A percentile compares a stretch with the other conserved stretches of the same genome.
Conservation (phyloP, 2,329 filamentous ascomycete species). For the Alternaria angustiovoidea region DNA sequence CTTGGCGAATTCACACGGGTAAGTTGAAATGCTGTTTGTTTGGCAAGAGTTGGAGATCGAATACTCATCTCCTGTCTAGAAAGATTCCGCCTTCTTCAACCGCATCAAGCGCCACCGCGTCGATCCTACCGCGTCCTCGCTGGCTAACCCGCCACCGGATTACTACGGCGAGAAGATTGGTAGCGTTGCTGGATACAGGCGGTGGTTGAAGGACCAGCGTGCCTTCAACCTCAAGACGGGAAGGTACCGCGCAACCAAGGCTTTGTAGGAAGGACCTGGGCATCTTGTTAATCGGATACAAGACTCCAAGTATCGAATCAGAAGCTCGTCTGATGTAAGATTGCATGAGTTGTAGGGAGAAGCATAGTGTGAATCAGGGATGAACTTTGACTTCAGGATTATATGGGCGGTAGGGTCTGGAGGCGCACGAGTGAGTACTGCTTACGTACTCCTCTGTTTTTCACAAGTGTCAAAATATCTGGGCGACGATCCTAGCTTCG, state of each 20-base stretch:
- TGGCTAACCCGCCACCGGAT: constrained; percentile 92
- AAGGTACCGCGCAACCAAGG: constrained; percentile 57
- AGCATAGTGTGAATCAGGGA: neutral
- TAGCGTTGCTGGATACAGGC: constrained; percentile 87
- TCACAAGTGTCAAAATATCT: neutral
- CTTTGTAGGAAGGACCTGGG: neutral
- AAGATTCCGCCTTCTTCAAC: constrained; percentile 93
- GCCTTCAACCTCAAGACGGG: constrained; percentile 86
- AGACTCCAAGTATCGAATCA: neutral
- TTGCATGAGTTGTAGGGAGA: neutral
- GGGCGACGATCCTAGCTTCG: neutral
- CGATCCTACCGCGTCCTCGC: constrained; percentile 86
- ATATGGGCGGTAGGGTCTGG: neutral
- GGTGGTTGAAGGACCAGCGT: constrained; percentile 97
- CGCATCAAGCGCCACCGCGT: constrained; percentile 92
- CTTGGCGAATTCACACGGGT: constrained; percentile 76
- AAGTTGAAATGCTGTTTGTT: constrained; percentile 43
- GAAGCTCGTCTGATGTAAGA: neutral
- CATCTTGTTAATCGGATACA: neutral
- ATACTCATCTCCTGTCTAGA: constrained; percentile 64
- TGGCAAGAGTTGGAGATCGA: constrained; percentile 1
- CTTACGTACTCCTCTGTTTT: neutral
- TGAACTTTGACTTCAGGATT: neutral
- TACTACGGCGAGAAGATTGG: constrained; percentile 99
- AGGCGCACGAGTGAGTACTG: neutral